Evolutionary conservation across 768 basidiomycete genomes (phyloP).

Genomic region (Podaxis sp.): DNA sequence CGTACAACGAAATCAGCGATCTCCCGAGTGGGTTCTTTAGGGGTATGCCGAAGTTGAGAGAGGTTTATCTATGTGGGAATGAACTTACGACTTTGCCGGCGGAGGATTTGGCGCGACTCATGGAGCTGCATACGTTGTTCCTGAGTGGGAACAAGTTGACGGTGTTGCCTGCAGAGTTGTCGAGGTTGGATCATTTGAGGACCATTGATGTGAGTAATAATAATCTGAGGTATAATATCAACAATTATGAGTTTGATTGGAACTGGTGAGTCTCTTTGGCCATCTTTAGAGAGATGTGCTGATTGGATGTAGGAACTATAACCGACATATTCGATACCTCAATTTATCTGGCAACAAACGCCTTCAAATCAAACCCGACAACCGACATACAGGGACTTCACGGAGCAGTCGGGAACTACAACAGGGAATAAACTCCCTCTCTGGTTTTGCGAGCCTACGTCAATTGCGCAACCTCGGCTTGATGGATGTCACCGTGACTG

Average conservation of each 20-base stretch:
- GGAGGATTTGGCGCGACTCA: conserved; percentile 77
- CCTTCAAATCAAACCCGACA: conserved; percentile 73
- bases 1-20: conserved; percentile 92
- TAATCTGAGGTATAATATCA: conserved; percentile 91
- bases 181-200: conserved; percentile 71
- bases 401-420: conserved; percentile 38
- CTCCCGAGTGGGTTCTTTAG: conserved; percentile 75
- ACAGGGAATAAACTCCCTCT: conserved; percentile 42
- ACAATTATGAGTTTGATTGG: conserved; percentile 99
- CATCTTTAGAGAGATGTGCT: not conserved
- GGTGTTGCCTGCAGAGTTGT: conserved; percentile 87
- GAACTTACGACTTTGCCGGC: conserved; percentile 85
- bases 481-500: conserved; percentile 90
- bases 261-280: conserved; percentile 68
- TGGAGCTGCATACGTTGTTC: conserved; percentile 68
- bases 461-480: conserved; percentile 89
- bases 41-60: conserved; percentile 66
- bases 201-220: conserved; percentile 94
- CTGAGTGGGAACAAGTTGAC: conserved; percentile 93
- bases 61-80: conserved; percentile 95
- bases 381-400: conserved; percentile 25
- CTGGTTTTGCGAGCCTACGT: conserved; percentile 84
- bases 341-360: conserved; percentile 97
- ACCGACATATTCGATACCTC: conserved; percentile 87
- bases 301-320: conserved; percentile 77